Conservation (phyloP, 1,284 basidiomycete species). For the Puccinia triticina region DNA sequence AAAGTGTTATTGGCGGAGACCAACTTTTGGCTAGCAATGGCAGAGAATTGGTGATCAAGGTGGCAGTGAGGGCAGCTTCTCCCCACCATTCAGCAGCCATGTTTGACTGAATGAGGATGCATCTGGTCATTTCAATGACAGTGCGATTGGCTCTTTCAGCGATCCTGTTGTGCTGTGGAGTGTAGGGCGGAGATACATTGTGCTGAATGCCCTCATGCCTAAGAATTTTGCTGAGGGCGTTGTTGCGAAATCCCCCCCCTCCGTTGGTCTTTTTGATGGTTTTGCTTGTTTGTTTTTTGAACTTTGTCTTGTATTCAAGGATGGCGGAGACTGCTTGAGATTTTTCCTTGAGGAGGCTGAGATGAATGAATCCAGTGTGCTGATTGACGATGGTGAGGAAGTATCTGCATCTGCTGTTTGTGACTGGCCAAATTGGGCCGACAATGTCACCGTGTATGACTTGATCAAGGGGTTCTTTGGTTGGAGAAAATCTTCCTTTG, state of each 20-base stretch:
- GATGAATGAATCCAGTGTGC: neutral
- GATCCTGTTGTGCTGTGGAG: neutral
- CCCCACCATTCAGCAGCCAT: neutral
- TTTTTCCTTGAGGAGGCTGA: neutral
- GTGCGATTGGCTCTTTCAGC: neutral
- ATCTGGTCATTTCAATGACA: neutral
- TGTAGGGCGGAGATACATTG: neutral
- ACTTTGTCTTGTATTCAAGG: neutral
- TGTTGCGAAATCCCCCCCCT: neutral
- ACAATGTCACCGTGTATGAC: constrained; percentile 10
- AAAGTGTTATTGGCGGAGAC: too few relatives aligned
- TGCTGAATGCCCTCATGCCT: neutral
- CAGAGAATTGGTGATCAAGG: neutral
- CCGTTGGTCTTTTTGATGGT: neutral
- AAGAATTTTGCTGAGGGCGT: neutral
- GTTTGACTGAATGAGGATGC: neutral
- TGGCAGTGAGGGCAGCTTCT: neutral
- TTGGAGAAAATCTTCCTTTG: neutral
- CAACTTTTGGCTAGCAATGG: neutral
- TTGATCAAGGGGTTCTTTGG: neutral
- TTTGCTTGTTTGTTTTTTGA: neutral
- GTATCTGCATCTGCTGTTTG: neutral
- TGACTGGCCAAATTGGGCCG: neutral
- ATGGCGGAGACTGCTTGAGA: neutral
- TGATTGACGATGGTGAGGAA: neutral